These are phyloP conservation scores for Ophiostoma australiae DNA, from an alignment of 2,329 filamentous ascomycete genomes.

Conservation along the genomic window DNA sequence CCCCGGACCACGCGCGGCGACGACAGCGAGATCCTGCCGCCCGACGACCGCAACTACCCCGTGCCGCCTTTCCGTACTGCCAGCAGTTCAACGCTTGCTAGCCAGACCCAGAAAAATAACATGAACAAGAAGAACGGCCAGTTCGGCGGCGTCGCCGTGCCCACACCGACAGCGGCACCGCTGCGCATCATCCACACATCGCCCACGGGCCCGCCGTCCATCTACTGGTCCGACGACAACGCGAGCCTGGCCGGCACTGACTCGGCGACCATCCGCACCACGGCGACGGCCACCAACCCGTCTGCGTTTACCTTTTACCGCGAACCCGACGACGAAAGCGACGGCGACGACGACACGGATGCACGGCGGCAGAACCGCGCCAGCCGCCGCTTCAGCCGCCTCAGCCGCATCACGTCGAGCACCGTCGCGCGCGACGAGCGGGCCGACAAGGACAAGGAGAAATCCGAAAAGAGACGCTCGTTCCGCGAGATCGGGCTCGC, in stretches of 20 bases:
- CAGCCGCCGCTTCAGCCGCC: slow-evolving; percentile 3
- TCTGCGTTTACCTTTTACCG: slow-evolving; percentile 40
- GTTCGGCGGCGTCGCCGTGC: not conserved
- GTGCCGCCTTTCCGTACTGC: slow-evolving; percentile 14
- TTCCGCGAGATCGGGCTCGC: not conserved
- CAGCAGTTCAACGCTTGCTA: not conserved
- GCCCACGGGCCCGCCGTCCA: slow-evolving; percentile 27
- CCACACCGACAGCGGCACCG: not conserved
- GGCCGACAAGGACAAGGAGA: not conserved
- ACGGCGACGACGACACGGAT: slow-evolving; percentile 6
- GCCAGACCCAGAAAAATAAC: slow-evolving; percentile 8
- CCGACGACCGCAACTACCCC: slow-evolving; percentile 23
- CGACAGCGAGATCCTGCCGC: slow-evolving; percentile 24
- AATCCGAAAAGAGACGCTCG: not conserved
- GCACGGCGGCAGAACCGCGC: slow-evolving; percentile 10
- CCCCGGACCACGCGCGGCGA: slow-evolving; percentile 18
- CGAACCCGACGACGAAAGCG: slow-evolving; percentile 32
- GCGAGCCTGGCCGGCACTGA: slow-evolving; percentile 23
- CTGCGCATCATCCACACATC: slow-evolving; percentile 20
- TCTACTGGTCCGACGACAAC: slow-evolving; percentile 33
- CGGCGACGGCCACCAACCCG: slow-evolving; percentile 26
- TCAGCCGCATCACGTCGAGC: not conserved
- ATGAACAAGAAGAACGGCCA: not conserved
- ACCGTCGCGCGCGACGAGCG: not conserved
- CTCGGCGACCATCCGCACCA: slow-evolving; percentile 22